Evolutionary conservation across 139 green algal species (phyloP).

Genomic region (Volvox africanus): DNA sequence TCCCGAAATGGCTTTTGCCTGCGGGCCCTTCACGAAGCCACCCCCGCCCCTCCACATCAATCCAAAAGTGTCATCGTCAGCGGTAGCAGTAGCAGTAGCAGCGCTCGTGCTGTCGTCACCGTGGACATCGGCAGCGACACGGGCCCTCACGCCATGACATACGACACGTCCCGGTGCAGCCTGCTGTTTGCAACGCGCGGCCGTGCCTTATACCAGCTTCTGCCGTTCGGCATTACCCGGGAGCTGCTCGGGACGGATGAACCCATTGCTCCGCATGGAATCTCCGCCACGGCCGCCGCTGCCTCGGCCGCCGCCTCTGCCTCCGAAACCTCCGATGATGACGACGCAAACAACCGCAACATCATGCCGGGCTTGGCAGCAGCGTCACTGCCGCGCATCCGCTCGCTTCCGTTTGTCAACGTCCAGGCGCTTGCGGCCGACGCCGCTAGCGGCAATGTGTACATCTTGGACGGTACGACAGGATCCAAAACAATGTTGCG

Average conservation of each 20-base stretch:
- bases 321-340: not conserved
- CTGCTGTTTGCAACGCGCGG: slow-evolving; percentile 15
- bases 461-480: slow-evolving; percentile 13
- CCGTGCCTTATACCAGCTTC: not conserved
- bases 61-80: no score
- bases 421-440: slow-evolving; percentile 12
- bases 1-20: slow-evolving; percentile 26
- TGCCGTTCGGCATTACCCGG: slow-evolving; percentile 1
- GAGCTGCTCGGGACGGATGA: slow-evolving; percentile 11
- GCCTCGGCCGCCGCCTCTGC: not conserved
- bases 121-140: not conserved
- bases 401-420: not conserved
- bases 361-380: not conserved
- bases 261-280: not conserved
- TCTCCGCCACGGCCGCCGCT: not conserved
- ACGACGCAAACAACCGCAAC: not conserved
- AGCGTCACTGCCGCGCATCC: no score
- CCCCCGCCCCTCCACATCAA: not conserved
- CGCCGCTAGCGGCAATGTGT: slow-evolving; percentile 13
- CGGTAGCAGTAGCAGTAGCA: not conserved
- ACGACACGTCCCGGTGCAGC: not conserved
- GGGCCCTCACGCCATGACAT: not conserved
- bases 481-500: not conserved
- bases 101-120: not conserved
- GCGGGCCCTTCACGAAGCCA: not conserved